These are phyloP conservation scores for Taphrina sp. DNA, from an alignment of 1,139 yeast species.

Conservation along the genomic window DNA sequence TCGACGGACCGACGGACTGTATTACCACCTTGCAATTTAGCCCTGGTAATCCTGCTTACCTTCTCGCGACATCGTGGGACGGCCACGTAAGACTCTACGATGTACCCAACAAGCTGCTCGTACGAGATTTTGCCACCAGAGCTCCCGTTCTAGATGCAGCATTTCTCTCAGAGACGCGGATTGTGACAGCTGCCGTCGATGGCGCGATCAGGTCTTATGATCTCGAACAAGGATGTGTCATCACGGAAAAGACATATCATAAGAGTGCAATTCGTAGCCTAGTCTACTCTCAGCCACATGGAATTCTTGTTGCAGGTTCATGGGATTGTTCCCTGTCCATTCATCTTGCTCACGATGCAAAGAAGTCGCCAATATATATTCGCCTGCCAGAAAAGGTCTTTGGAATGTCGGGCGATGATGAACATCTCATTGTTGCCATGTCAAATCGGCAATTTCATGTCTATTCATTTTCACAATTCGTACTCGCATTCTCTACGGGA, in stretches of 20 bases:
- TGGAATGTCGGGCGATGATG: conserved; percentile 58
- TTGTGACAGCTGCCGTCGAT: conserved; percentile 35
- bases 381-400: conserved; percentile 57
- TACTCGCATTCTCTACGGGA: not conserved
- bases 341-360: conserved; percentile 39
- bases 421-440: conserved; percentile 57
- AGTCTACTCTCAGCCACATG: conserved; percentile 2
- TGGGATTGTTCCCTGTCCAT: conserved; percentile 55
- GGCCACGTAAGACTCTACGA: conserved; percentile 43
- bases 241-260: conserved; percentile 1
- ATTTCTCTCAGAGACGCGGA: conserved; percentile 33
- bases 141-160: conserved; percentile 35
- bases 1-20: conserved; percentile 33
- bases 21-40: conserved; percentile 34
- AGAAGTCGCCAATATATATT: conserved; percentile 34
- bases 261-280: conserved; percentile 7
- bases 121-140: conserved; percentile 38
- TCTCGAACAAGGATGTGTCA: conserved; percentile 34
- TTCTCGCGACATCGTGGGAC: conserved; percentile 48
- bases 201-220: conserved; percentile 34
- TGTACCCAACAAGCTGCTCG: conserved; percentile 38
- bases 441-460: conserved; percentile 56
- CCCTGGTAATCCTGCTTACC: conserved; percentile 30
- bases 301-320: conserved; percentile 51
- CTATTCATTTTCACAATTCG: conserved; percentile 43